Percentiles rank a stretch among this genome's conserved stretches.
Evolutionary conservation across 1,284 basidiomycete genomes (phyloP).

Genomic region (Somion occarium): DNA sequence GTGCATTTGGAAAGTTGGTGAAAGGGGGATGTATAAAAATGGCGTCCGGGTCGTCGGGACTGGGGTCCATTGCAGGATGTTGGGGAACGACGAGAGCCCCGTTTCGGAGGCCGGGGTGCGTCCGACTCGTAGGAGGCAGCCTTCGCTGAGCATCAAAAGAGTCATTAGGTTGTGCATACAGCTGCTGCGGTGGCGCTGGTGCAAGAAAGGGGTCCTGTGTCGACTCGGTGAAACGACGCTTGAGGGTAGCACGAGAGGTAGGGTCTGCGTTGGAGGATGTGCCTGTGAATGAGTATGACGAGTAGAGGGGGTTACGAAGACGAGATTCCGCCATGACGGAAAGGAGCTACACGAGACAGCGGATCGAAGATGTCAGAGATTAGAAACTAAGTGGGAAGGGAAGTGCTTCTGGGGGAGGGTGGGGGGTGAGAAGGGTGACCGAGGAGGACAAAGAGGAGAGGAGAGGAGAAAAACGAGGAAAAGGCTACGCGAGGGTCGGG

Average conservation of each 20-base stretch:
- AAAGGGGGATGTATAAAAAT: conserved; percentile 73
- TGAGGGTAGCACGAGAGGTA: conserved; percentile 24
- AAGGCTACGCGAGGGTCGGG: neutral
- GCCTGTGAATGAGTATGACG: conserved; percentile 15
- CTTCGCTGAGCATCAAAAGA: no score
- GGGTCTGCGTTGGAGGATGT: conserved; percentile 5
- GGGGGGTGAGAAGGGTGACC: neutral
- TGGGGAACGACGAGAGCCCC: conserved; percentile 14
- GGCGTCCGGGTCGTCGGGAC: conserved; percentile 51
- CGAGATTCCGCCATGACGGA: conserved; percentile 20
- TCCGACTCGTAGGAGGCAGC: conserved; percentile 13
- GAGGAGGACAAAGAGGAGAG: neutral
- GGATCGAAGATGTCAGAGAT: neutral
- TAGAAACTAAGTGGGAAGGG: neutral
- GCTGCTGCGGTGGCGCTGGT: conserved; percentile 47
- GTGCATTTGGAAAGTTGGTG: conserved; percentile 53
- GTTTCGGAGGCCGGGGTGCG: neutral
- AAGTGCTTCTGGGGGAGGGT: neutral
- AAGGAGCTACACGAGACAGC: conserved; percentile 1
- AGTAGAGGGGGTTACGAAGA: conserved; percentile 15
- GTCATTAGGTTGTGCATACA: neutral
- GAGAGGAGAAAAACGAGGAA: conserved; percentile 8
- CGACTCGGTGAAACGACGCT: conserved; percentile 43
- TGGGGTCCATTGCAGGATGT: conserved; percentile 53
- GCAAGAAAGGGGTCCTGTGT: conserved; percentile 43